A percentile compares a stretch with the other conserved stretches of the same genome.
phyloP scores from a whole-genome alignment of 768 basidiomycete genomes.

The Lanmaoa rubissima region DNA sequence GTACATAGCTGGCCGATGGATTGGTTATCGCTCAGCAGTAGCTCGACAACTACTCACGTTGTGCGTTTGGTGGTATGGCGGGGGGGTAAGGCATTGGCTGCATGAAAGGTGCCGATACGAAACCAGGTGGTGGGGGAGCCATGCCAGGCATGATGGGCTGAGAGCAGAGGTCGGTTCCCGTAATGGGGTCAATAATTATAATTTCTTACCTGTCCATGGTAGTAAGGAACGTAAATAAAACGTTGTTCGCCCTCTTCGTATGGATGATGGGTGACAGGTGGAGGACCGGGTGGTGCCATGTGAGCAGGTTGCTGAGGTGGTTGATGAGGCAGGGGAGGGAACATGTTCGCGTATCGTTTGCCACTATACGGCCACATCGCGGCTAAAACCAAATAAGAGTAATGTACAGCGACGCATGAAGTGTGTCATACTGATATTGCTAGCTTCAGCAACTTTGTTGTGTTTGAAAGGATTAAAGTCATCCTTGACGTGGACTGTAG shows the following conservation, averaged over 20 bases:
- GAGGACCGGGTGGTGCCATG: conserved; percentile 64
- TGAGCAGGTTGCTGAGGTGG: conserved; percentile 66
- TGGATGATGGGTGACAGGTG: conserved; percentile 67
- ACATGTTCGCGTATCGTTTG: conserved; percentile 80
- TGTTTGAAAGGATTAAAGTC: conserved; percentile 98
- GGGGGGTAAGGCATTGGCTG: conserved; percentile 84
- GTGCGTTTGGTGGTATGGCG: conserved; percentile 74
- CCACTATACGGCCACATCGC: conserved; percentile 87
- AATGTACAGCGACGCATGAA: background rate
- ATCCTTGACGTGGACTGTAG: conserved; percentile 82
- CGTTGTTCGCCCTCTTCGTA: conserved; percentile 76
- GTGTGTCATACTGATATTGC: conserved; percentile 62
- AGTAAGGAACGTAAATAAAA: conserved; percentile 80
- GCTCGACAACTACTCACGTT: conserved; percentile 26
- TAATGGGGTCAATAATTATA: background rate
- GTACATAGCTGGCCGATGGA: conserved; percentile 63
- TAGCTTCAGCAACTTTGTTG: conserved; percentile 73
- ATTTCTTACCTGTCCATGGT: conserved; percentile 67
- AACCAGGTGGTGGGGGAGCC: conserved; percentile 78
- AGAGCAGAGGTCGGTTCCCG: background rate
- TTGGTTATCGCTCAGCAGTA: conserved; percentile 1
- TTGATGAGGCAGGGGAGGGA: conserved; percentile 59
- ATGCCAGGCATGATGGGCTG: conserved; percentile 87
- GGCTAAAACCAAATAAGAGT: conserved; percentile 39
- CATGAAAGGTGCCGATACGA: conserved; percentile 81